Evolutionary conservation across 495 filamentous ascomycete species (phyloP), one percentile per base, ranked within the genome.

Genomic region (Neurospora tetraspora): DNA sequence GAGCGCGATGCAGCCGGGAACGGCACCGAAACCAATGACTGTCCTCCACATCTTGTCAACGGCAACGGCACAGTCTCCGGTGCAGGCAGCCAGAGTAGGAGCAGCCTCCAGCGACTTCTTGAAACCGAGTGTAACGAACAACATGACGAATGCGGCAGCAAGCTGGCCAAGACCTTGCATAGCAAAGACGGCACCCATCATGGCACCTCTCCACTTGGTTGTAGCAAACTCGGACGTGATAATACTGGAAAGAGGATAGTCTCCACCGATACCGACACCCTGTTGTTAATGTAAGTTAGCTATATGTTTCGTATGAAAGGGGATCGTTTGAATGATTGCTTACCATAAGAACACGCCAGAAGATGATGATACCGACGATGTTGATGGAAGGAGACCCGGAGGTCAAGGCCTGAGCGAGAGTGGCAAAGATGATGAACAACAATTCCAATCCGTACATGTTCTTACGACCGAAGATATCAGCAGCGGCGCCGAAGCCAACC

Each of bases 1-100:
- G 37, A 96, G 87, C 16, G 92, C 92, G 71, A 92, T 86, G 77
- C 86, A 89, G 47, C 88, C 93, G 5, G 93, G 93, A 10, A 94
- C 89, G n/a, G 90, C 89, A 71, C 92, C 93, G 76, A 94, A 88
- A 16, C 92, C 92, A 78, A 96, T 91, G 53, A 94, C 82, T 4
- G 87, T 82, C 75, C 93, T 87, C 93, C 93, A 96, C 90, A 96
- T 94, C 84, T 93, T 93, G 82, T 95, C 93, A 18, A 93, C 91
- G 20, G 91, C 91, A 31, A 90, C 73, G 36, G 83, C 82, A 80
- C 92, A 94, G 59, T 84, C 87, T 37, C 90, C 92, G 39, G 83
- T 83, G 82, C 92, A 94, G 18, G 83, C 76, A 6, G 76, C 79
- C 31, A 84, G 82, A 9, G 74, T 79, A 18, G 82, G 78, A 16